phyloP scores from a whole-genome alignment of 1,139 yeast genomes.

The Magnusiomyces fungicola region DNA sequence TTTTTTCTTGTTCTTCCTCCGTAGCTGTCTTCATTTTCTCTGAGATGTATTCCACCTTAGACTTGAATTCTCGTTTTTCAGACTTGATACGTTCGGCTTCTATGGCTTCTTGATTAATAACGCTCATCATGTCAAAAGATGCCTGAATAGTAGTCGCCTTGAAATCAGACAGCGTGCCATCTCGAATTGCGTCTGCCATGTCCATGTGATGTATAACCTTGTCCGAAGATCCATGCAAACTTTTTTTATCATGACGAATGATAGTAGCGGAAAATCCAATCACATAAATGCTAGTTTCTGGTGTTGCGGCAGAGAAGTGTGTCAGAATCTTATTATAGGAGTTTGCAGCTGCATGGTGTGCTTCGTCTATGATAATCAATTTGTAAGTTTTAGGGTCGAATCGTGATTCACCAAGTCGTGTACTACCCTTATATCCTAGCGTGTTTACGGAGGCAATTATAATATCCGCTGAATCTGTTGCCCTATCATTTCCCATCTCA shows the following conservation, averaged over 20 bases:
- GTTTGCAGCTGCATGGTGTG: constrained; percentile 82
- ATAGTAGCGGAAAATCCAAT: constrained; percentile 88
- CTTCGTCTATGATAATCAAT: constrained; percentile 79
- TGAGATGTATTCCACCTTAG: no score
- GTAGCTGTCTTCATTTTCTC: no score
- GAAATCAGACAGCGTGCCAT: constrained; percentile 65
- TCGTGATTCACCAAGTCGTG: constrained; percentile 38
- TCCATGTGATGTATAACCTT: constrained; percentile 66
- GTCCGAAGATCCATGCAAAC: constrained; percentile 58
- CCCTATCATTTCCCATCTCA: constrained; percentile 57
- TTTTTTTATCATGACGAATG: constrained; percentile 55
- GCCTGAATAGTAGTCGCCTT: constrained; percentile 50
- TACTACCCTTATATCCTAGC: constrained; percentile 34
- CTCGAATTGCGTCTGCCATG: constrained; percentile 58
- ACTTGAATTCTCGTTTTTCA: no score
- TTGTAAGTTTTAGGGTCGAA: constrained; percentile 57
- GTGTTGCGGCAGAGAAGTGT: constrained; percentile 45
- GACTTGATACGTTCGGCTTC: no score
- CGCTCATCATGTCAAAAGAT: background rate
- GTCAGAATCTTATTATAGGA: constrained; percentile 54
- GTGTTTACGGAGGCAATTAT: constrained; percentile 76
- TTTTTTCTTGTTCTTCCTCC: no score
- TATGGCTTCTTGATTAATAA: no score
- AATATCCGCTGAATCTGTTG: constrained; percentile 46
- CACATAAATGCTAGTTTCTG: constrained; percentile 43